Conservation (phyloP, 805 yeast genomes). For the Huiozyma naganishii region DNA sequence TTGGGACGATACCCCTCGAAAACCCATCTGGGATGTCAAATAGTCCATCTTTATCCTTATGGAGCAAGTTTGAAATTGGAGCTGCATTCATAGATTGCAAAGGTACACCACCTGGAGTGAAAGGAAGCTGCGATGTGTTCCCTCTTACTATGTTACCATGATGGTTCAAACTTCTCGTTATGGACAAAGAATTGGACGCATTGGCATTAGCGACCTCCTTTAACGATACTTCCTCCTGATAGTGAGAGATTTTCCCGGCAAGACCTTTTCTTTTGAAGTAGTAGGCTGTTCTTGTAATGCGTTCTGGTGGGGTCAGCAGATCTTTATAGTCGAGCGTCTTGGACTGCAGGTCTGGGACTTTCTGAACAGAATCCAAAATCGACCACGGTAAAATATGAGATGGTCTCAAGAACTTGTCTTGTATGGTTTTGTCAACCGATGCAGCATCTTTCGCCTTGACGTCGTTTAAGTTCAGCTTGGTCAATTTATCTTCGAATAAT, state of each 20-base stretch:
- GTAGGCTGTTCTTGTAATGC: conserved; percentile 51
- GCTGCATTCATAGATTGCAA: conserved; percentile 16
- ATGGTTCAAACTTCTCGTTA: conserved; percentile 56
- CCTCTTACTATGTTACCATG: conserved; percentile 59
- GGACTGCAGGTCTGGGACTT: conserved; percentile 32
- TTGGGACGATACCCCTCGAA: conserved; percentile 49
- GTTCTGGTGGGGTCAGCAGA: conserved; percentile 48
- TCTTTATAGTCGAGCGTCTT: conserved; percentile 28
- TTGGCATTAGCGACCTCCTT: conserved; percentile 36
- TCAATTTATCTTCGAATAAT: conserved; percentile 40
- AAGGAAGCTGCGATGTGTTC: conserved; percentile 66
- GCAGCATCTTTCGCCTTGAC: background rate
- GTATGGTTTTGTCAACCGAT: background rate
- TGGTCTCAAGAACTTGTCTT: conserved; percentile 48
- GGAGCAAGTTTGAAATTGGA: conserved; percentile 33
- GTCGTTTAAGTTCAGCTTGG: background rate
- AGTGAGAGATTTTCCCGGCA: conserved; percentile 52
- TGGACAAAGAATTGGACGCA: conserved; percentile 60
- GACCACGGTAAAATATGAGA: conserved; percentile 55
- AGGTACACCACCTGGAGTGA: conserved; percentile 82
- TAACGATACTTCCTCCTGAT: conserved; percentile 50
- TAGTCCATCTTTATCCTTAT: conserved; percentile 62
- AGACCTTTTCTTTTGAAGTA: conserved; percentile 69
- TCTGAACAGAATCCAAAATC: conserved; percentile 59
- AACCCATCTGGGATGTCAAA: conserved; percentile 80